Conservation (phyloP, 257 asterid species). For the Nicotiana obtusifolia region DNA sequence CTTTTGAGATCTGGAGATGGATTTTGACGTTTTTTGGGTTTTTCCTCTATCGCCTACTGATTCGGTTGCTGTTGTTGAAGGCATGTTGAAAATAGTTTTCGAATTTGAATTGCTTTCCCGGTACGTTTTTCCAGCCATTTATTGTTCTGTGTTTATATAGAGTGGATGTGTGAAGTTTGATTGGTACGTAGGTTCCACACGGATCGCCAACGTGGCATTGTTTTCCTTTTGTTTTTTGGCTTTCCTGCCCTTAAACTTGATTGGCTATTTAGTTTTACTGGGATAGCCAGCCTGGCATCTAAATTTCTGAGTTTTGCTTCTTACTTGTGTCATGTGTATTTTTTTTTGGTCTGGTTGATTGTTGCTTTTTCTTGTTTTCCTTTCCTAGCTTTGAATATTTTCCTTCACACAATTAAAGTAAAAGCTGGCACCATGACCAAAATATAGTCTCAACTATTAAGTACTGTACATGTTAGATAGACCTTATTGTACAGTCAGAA, state of each 20-base stretch:
- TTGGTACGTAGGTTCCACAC: neutral
- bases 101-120: neutral
- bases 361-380: too few relatives aligned
- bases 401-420: too few relatives aligned
- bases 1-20: conserved; percentile 41
- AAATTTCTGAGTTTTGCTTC: neutral
- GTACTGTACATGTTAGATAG: too few relatives aligned
- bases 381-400: too few relatives aligned
- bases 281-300: conserved; percentile 47
- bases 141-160: conserved; percentile 8
- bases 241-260: conserved; percentile 11
- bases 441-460: too few relatives aligned
- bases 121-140: neutral
- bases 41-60: conserved; percentile 42
- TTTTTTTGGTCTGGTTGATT: neutral
- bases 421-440: too few relatives aligned
- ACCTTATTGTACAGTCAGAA: too few relatives aligned
- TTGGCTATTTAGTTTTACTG: conserved; percentile 22
- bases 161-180: neutral
- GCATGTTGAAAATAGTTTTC: conserved; percentile 11
- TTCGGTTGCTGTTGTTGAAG: conserved; percentile 16
- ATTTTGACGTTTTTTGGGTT: conserved; percentile 20
- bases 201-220: conserved; percentile 41
- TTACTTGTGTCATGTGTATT: neutral
- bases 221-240: neutral